Conservation (phyloP, 1,139 yeast genomes). For the Pichia terricola region DNA sequence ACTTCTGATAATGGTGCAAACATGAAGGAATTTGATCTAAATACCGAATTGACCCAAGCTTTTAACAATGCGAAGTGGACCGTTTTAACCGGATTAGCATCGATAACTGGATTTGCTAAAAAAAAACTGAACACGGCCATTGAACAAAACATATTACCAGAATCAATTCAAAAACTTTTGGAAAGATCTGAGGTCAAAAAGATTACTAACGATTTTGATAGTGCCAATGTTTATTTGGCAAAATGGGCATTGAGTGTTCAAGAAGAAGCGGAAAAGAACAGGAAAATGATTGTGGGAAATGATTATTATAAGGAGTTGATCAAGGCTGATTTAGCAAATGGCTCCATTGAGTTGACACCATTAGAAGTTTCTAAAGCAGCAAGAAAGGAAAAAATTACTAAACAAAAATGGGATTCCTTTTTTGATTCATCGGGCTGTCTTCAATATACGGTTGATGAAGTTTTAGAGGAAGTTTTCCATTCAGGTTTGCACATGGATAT, state of each 20-base stretch:
- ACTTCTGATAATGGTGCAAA: slow-evolving; percentile 16
- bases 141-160: slow-evolving; percentile 40
- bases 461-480: slow-evolving; percentile 76
- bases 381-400: slow-evolving; percentile 54
- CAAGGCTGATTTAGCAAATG: slow-evolving; percentile 59
- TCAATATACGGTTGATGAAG: slow-evolving; percentile 61
- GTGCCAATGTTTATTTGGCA: slow-evolving; percentile 84
- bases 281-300: slow-evolving; percentile 48
- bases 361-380: slow-evolving; percentile 53
- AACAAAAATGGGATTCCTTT: slow-evolving; percentile 76
- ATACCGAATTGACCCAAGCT: slow-evolving; percentile 30
- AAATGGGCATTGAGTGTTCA: slow-evolving; percentile 96
- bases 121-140: slow-evolving; percentile 55
- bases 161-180: slow-evolving; percentile 52
- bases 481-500: slow-evolving; percentile 64
- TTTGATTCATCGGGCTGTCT: slow-evolving; percentile 76
- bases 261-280: slow-evolving; percentile 78
- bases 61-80: slow-evolving; percentile 77
- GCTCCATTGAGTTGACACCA: slow-evolving; percentile 41
- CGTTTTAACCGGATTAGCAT: slow-evolving; percentile 74
- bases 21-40: slow-evolving; percentile 8
- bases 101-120: slow-evolving; percentile 61
- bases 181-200: slow-evolving; percentile 70
- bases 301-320: slow-evolving; percentile 51
- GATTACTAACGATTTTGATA: slow-evolving; percentile 85